phyloP scores from a whole-genome alignment of 2,329 filamentous ascomycete genomes.

The Sclerotinia sclerotiorum region DNA sequence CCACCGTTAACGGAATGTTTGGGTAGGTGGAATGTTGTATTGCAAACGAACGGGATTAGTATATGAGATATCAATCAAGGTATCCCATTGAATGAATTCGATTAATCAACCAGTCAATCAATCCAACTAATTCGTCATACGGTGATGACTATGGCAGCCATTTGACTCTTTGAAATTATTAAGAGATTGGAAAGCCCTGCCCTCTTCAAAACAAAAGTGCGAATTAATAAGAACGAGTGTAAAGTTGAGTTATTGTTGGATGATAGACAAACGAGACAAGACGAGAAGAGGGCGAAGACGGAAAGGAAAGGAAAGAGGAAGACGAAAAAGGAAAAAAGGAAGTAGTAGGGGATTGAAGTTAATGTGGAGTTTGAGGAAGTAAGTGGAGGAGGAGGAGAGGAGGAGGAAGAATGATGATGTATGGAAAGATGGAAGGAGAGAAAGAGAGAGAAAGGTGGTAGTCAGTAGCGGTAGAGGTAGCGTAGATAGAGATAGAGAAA shows the following conservation, averaged over 20 bases:
- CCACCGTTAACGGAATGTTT: conserved; percentile 18
- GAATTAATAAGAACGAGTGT: conserved; percentile 10
- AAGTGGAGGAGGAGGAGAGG: background rate
- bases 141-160: conserved; percentile 4
- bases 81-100: conserved; percentile 34
- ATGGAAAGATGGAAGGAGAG: too few species aligned
- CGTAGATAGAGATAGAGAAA: background rate
- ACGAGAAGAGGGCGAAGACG: background rate
- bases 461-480: background rate
- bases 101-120: conserved; percentile 14
- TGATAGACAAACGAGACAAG: background rate
- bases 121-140: conserved; percentile 15
- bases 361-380: background rate
- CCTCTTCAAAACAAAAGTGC: background rate
- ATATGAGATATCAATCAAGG: conserved; percentile 33
- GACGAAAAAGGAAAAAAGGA: background rate
- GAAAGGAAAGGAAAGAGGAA: background rate
- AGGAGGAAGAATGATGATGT: background rate
- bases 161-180: conserved; percentile 5
- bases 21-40: conserved; percentile 28
- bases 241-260: background rate
- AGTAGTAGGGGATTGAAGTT: conserved; percentile 2
- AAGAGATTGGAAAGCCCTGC: conserved; percentile 15
- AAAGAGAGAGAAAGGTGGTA: background rate
- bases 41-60: conserved; percentile 23